A percentile compares a stretch with the other conserved stretches of the same genome.
Evolutionary conservation across 2,329 filamentous ascomycete species (phyloP).

Genomic region (Fusarium armeniacum): DNA sequence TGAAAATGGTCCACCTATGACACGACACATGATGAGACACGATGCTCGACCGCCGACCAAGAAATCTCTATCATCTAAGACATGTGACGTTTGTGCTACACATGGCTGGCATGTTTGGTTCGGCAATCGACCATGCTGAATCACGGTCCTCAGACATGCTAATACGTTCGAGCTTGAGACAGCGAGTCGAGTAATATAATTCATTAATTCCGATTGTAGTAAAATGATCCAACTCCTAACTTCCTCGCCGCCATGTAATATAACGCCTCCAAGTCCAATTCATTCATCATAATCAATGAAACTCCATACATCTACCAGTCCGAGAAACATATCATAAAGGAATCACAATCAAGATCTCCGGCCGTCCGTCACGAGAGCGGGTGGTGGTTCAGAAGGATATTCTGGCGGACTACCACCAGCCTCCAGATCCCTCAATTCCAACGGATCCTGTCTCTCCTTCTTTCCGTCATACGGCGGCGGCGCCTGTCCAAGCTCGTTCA

Average conservation of each 20-base stretch:
- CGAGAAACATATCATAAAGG: neutral
- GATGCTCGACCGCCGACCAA: neutral
- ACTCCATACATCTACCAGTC: conserved; percentile 9
- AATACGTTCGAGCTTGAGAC: neutral
- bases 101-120: neutral
- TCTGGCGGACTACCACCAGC: conserved; percentile 49
- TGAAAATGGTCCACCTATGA: neutral
- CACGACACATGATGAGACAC: neutral
- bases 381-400: conserved; percentile 49
- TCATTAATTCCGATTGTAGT: conserved; percentile 1
- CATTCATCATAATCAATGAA: neutral
- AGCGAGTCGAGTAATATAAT: neutral
- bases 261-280: neutral
- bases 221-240: neutral
- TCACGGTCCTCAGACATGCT: neutral
- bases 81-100: neutral
- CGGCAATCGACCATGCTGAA: conserved; percentile 10
- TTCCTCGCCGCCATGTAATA: neutral
- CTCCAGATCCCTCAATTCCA: conserved; percentile 50
- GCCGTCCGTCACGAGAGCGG: conserved; percentile 43
- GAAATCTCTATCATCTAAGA: neutral
- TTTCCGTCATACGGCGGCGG: conserved; percentile 71
- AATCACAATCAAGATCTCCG: conserved; percentile 29
- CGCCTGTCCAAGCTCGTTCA: conserved; percentile 74
- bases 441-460: conserved; percentile 44